phyloP scores from a whole-genome alignment of 306 rosid species.

The Acacia melanoxylon region DNA sequence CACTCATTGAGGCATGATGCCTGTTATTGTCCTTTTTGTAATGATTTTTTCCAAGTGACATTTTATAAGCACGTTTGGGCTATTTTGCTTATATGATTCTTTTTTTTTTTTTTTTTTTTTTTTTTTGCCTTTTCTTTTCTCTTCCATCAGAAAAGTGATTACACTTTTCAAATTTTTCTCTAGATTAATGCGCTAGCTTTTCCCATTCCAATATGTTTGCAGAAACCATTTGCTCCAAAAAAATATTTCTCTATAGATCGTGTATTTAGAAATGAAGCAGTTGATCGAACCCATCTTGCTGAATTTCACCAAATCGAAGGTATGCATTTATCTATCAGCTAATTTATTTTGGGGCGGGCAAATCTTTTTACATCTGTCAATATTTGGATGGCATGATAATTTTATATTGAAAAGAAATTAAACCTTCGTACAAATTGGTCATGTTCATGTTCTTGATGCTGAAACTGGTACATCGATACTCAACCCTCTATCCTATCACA shows the following conservation, averaged over 20 bases:
- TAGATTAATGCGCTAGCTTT: background rate
- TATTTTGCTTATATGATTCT: constrained; percentile 10
- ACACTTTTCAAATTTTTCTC: background rate
- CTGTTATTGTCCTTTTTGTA: background rate
- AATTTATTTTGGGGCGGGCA: background rate
- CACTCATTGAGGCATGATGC: background rate
- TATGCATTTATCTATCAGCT: constrained; percentile 28
- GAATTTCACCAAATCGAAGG: constrained; percentile 99
- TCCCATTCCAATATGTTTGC: constrained; percentile 33
- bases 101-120: background rate
- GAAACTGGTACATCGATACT: background rate
- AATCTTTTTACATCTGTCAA: constrained; percentile 2
- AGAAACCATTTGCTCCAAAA: constrained; percentile 85
- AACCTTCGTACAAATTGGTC: constrained; percentile 3
- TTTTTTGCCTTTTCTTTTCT: background rate
- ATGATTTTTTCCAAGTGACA: background rate
- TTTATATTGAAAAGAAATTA: background rate
- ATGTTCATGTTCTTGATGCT: background rate
- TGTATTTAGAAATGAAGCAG: constrained; percentile 97
- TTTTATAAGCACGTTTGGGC: background rate
- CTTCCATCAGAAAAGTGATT: background rate
- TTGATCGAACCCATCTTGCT: constrained; percentile 97
- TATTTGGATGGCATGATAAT: background rate
- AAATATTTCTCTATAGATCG: constrained; percentile 96
- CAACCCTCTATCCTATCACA: background rate